Evolutionary conservation across 2,329 filamentous ascomycete genomes (phyloP), one percentile per base, ranked within the genome.

Genomic region (Colletotrichum sp.): DNA sequence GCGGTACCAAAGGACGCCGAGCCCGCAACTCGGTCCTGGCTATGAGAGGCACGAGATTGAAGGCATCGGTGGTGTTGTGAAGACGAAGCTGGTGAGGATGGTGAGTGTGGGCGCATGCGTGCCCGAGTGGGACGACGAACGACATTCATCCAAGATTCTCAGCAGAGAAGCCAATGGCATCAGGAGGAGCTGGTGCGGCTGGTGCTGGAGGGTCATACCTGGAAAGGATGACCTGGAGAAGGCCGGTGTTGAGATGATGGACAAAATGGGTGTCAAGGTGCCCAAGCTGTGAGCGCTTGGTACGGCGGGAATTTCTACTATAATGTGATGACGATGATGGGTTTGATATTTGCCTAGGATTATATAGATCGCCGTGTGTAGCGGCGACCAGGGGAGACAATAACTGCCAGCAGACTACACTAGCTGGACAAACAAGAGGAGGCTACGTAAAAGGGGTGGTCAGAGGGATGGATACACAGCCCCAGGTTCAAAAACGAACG

Each of bases 11-110:
- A 84, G 88, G 36, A 90, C 88, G 30, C 87, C 88, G 16, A 88
- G 86, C 22, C 80, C 84, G 71, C 85, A 91, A 83, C 89, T 90
- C 78, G 87, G 93, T 74, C 89, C 94, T 0, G 96, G 96, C 5
- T 98, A 98, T 81, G 90, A 93, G 72, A 90, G 94, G 57, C 96
- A 98, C 81, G 96, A 98, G 84, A 94, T 98, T 76, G 95, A 98
- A 81, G 96, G 96, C 3, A 94, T 98, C 60, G 96, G 96, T 13
- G 96, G 96, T 1, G 91, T 94, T 16, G 92, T 98, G 69, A 98
- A 98, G 88, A 94, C 93, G 77, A 98, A 96, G 85, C 89, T 94
- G n/a, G 95, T 97, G 80, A 93, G 93, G 80, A 93, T 95, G 86
- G 92, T 98, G 8, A 91, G 90, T 75, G 93, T 98, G 1, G 96